Percentiles rank a stretch among this genome's conserved stretches.
Evolutionary conservation across 805 yeast genomes (phyloP).

Genomic region (Candida schatavii): DNA sequence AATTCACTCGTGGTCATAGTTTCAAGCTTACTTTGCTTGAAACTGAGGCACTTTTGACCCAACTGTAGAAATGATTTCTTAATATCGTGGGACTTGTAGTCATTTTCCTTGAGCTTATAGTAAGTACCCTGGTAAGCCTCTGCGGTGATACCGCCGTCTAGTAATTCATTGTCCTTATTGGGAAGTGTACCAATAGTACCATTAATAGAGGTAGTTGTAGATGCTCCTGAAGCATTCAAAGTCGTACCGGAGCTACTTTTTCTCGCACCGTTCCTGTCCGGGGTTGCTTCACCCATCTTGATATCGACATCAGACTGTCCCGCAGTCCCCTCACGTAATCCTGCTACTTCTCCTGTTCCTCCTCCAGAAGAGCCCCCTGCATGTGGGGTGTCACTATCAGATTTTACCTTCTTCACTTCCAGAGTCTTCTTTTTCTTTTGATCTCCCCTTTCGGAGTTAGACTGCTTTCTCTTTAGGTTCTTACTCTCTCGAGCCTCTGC

Average conservation of each 20-base stretch:
- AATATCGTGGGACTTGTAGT: constrained; percentile 39
- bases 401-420: constrained; percentile 11
- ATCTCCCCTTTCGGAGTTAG: constrained; percentile 30
- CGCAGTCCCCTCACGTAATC: background rate
- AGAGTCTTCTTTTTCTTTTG: constrained; percentile 26
- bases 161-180: constrained; percentile 44
- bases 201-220: background rate
- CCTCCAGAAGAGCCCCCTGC: background rate
- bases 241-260: background rate
- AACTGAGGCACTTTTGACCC: constrained; percentile 12
- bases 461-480: constrained; percentile 15
- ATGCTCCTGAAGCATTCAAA: background rate
- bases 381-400: constrained; percentile 2
- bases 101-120: constrained; percentile 43
- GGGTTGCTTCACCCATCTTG: constrained; percentile 7
- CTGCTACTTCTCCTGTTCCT: constrained; percentile 2
- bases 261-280: background rate
- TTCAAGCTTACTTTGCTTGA: background rate
- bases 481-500: constrained; percentile 9
- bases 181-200: constrained; percentile 14
- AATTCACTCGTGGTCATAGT: constrained; percentile 6
- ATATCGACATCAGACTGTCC: constrained; percentile 15
- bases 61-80: constrained; percentile 20
- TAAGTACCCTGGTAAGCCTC: constrained; percentile 55
- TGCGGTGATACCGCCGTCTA: constrained; percentile 38